phyloP scores from a whole-genome alignment of 2,329 filamentous ascomycete species.

The Boeremia lycopersici region DNA sequence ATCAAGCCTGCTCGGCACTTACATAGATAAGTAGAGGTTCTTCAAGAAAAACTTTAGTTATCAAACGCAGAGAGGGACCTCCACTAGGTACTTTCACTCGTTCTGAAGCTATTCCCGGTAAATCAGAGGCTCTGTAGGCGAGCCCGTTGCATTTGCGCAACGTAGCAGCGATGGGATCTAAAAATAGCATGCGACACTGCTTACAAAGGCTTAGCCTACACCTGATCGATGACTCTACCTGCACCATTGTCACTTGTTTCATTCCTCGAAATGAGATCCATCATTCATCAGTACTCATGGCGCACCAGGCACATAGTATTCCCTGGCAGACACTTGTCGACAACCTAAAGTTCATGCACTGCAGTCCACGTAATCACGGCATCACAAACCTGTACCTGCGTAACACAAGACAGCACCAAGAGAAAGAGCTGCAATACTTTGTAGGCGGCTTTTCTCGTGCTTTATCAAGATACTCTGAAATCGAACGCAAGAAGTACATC shows the following conservation, averaged over 20 bases:
- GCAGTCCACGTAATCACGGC: neutral
- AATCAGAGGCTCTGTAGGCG: no score
- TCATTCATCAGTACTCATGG: conserved; percentile 5
- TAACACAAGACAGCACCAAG: neutral
- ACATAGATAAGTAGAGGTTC: no score
- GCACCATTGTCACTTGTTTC: neutral
- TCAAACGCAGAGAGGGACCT: no score
- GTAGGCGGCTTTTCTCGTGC: neutral
- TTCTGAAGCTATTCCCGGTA: no score
- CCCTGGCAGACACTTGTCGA: conserved; percentile 1
- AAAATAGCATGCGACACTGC: neutral
- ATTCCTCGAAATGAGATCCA: neutral
- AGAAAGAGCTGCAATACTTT: neutral
- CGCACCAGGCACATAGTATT: neutral
- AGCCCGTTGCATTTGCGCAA: no score
- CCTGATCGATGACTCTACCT: neutral
- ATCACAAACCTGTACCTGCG: conserved; percentile 2
- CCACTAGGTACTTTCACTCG: no score
- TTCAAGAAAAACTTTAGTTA: no score
- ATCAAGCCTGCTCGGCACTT: no score
- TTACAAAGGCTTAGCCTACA: neutral
- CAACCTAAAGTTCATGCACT: neutral
- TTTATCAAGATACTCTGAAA: neutral
- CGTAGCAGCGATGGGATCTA: neutral
- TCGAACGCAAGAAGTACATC: neutral